These are phyloP conservation scores for Asterionellopsis glacialis DNA, from an alignment of 108 stramenopile species.

Conservation along the genomic window DNA sequence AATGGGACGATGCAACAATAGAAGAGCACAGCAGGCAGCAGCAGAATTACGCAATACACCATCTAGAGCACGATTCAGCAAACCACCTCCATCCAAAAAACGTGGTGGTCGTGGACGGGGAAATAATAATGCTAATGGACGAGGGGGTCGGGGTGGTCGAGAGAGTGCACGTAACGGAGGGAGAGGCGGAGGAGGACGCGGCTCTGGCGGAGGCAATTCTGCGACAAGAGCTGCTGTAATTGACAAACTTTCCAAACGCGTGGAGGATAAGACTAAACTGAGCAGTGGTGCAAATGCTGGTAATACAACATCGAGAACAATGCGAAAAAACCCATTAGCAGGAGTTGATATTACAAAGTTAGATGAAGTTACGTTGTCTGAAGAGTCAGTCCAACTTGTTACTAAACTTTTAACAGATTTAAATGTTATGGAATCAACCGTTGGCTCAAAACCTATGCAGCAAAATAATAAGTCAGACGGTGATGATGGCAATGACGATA, in stretches of 20 bases:
- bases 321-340: slow-evolving; percentile 23
- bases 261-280: slow-evolving; percentile 10
- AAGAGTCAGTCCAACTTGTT: slow-evolving; percentile 39
- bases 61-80: slow-evolving; percentile 56
- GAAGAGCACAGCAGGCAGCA: slow-evolving; percentile 58
- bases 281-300: background rate
- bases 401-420: slow-evolving; percentile 38
- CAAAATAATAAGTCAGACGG: slow-evolving; percentile 8
- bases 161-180: too few species aligned
- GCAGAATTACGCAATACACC: slow-evolving; percentile 44
- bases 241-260: slow-evolving; percentile 16
- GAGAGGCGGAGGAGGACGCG: slow-evolving; percentile 13
- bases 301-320: slow-evolving; percentile 13
- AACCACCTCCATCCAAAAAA: slow-evolving; percentile 44
- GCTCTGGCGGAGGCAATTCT: background rate
- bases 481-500: slow-evolving; percentile 14
- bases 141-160: slow-evolving; percentile 13
- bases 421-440: slow-evolving; percentile 32
- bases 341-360: slow-evolving; percentile 51
- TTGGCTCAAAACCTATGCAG: background rate
- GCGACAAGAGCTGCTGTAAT: slow-evolving; percentile 19
- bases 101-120: too few species aligned
- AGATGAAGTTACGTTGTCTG: slow-evolving; percentile 46
- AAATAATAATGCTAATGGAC: slow-evolving; percentile 7
- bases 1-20: slow-evolving; percentile 59